Evolutionary conservation across 1,284 basidiomycete species (phyloP), one percentile per base, ranked within the genome.

Genomic region (Testicularia cyperi): DNA sequence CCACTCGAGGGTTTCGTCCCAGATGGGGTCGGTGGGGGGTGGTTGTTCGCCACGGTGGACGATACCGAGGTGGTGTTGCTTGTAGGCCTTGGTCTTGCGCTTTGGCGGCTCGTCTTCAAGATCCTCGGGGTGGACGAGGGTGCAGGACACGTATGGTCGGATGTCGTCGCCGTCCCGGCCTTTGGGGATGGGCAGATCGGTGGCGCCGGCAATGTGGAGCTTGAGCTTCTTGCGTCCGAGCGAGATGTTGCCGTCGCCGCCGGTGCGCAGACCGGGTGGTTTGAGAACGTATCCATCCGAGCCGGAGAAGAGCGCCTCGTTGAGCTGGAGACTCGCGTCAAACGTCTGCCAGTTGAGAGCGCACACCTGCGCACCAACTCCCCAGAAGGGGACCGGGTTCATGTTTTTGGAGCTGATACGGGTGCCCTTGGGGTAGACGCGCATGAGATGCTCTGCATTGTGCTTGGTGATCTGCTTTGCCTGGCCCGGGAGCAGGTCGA

Each of bases 271-370:
- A 49, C 66, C 22, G 75, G 61, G 44, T 3, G 80, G 84, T 60
- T 84, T 84, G 31, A 80, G 72, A 0, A 83, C 81, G 81, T 82
- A 86, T 0, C 85, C 85, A 4, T 77, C 69, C 2, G 80, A 82
- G 0, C 82, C 84, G 0, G 80, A 79, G 65, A 86, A 86, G 79
- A 86, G 80, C 0, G 81, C 84, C 65, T 85, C 85, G 54, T 85
- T 85, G 26, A 86, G 68, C 39, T 78, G 77, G 41, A 78, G 60
- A 20, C 65, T 64, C 13, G 42, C 40, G 42, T 71, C 72, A 41
- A 68, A 74, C 2, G 61, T 67, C 27, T 86, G 85, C 84, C 84
- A 85, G 66, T 86, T 86, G 30, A 86, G 74, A 22, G 83, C 81
- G 6, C 80, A 81, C n/a, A 86, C 79, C 39, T 86, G 85, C 2